A percentile compares a stretch with the other conserved stretches of the same genome.
Evolutionary conservation across 2,329 filamentous ascomycete genomes (phyloP).

Genomic region (Pestalotiopsis fici): DNA sequence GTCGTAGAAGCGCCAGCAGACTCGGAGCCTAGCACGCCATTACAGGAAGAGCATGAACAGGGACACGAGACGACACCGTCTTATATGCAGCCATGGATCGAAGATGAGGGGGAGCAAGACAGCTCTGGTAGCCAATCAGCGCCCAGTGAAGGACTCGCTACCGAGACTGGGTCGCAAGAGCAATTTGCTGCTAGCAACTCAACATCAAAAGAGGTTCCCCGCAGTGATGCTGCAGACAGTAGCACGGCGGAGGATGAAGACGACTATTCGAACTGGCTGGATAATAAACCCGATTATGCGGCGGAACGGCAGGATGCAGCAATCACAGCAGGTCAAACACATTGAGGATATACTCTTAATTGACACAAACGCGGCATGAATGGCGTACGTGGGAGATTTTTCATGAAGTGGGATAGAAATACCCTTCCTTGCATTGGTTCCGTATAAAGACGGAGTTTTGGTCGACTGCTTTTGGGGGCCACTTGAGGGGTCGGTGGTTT

Average conservation of each 20-base stretch:
- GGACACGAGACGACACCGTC: slow-evolving; percentile 11
- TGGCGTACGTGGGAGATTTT: background rate
- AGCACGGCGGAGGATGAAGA: slow-evolving; percentile 23
- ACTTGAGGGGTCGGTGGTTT: background rate
- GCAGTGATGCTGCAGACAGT: background rate
- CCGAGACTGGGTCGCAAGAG: background rate
- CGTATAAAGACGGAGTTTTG: background rate
- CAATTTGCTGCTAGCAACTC: background rate
- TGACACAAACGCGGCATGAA: background rate
- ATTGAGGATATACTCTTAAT: background rate
- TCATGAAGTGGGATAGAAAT: background rate
- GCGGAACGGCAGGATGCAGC: slow-evolving; percentile 11
- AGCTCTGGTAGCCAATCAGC: slow-evolving; percentile 10
- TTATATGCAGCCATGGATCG: slow-evolving; percentile 28
- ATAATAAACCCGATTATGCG: slow-evolving; percentile 24
- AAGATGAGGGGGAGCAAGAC: slow-evolving; percentile 25
- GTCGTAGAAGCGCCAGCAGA: slow-evolving; percentile 31
- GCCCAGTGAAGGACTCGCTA: slow-evolving; percentile 3
- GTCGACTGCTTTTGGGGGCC: background rate
- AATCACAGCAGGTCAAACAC: background rate
- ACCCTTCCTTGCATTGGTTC: background rate
- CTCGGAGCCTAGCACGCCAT: slow-evolving; percentile 29
- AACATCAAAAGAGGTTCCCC: background rate
- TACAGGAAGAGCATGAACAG: slow-evolving; percentile 12
- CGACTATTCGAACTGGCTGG: slow-evolving; percentile 31